A percentile compares a stretch with the other conserved stretches of the same genome.
Conservation (phyloP, 441 rosid species). For the Cnidoscolus chayamansa region DNA sequence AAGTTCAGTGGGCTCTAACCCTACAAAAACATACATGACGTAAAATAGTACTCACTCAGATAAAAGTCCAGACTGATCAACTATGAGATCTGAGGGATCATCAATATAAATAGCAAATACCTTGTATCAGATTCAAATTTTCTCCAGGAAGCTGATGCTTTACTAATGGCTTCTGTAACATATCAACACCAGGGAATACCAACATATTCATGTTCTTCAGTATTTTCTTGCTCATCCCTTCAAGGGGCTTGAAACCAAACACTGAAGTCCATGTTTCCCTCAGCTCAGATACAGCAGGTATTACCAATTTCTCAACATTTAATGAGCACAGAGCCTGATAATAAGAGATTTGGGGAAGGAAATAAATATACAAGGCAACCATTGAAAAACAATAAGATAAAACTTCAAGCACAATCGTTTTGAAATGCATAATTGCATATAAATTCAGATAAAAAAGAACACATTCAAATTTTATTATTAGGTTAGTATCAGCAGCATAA, state of each 20-base stretch:
- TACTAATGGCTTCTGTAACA: constrained; percentile 68
- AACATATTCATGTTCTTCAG: constrained; percentile 65
- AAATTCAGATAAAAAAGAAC: neutral
- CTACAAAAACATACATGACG: constrained; percentile 31
- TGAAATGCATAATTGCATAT: neutral
- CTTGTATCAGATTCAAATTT: constrained; percentile 27
- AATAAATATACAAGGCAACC: neutral
- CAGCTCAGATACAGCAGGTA: constrained; percentile 89
- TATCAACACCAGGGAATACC: constrained; percentile 88
- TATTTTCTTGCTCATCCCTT: constrained; percentile 37
- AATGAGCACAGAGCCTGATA: constrained; percentile 71
- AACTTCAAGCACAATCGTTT: neutral
- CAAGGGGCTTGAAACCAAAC: constrained; percentile 71
- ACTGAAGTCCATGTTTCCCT: constrained; percentile 85
- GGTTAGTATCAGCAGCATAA: neutral
- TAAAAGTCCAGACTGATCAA: neutral
- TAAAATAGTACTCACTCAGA: constrained; percentile 4
- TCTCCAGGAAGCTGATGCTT: constrained; percentile 28
- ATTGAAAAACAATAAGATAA: neutral
- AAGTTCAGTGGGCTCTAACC: constrained; percentile 25
- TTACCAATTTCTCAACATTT: constrained; percentile 70
- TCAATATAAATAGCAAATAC: constrained; percentile 30
- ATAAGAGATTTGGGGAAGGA: constrained; percentile 12
- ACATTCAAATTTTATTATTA: neutral
- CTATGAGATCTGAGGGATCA: neutral